Percentiles rank a stretch among this genome's conserved stretches.
phyloP scores from a whole-genome alignment of 768 basidiomycete genomes.

The Tulasnella sp. region DNA sequence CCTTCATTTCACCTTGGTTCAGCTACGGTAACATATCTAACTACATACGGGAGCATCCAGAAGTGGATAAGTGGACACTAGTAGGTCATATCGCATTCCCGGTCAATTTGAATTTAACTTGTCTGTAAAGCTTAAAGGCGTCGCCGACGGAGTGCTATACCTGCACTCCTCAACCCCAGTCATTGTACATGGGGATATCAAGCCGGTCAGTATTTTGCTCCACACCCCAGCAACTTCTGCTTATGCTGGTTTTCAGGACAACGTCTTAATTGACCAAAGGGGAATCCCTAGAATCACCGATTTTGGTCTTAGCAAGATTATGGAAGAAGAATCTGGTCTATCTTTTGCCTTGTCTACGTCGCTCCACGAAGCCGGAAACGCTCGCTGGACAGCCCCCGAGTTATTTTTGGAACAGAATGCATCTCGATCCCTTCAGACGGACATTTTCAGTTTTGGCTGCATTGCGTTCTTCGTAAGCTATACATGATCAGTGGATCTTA shows the following conservation, averaged over 20 bases:
- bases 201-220: not conserved
- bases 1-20: not conserved
- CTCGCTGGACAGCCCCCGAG: constrained; percentile 1
- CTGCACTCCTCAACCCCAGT: not conserved
- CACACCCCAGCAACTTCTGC: not conserved
- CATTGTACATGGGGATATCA: constrained; percentile 21
- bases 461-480: not conserved
- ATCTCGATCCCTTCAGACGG: not conserved
- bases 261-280: constrained; percentile 7
- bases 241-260: not conserved
- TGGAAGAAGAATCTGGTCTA: not conserved
- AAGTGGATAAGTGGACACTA: not conserved
- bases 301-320: constrained; percentile 22
- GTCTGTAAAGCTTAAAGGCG: not conserved
- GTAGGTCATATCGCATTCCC: too few species aligned
- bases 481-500: too few species aligned
- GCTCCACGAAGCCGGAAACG: not conserved
- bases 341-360: not conserved
- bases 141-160: not conserved
- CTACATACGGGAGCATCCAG: not conserved
- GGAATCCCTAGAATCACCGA: not conserved
- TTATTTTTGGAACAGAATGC: not conserved
- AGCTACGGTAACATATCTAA: not conserved
- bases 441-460: constrained; percentile 1
- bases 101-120: too few species aligned